phyloP scores from a whole-genome alignment of 306 rosid genomes.

The Hippophae tibetana region DNA sequence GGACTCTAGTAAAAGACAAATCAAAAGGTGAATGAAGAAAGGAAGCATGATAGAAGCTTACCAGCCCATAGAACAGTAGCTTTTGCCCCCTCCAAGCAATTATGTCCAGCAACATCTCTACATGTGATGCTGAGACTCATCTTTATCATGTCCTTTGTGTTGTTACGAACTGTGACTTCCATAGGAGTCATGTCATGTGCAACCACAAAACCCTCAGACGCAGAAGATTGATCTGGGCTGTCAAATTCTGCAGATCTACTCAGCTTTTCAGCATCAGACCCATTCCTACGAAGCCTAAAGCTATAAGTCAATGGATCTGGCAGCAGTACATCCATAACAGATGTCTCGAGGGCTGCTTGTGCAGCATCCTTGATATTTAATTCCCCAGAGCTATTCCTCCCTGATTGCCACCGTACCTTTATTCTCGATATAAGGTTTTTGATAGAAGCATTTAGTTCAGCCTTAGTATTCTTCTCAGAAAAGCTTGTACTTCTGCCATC shows the following conservation, averaged over 20 bases:
- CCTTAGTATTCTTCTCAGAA: slow-evolving; percentile 71
- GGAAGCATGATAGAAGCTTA: slow-evolving; percentile 22
- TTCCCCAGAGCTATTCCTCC: slow-evolving; percentile 79
- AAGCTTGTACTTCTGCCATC: slow-evolving; percentile 46
- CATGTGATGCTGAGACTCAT: slow-evolving; percentile 72
- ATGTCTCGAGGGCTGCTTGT: slow-evolving; percentile 82
- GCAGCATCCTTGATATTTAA: slow-evolving; percentile 84
- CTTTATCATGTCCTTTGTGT: slow-evolving; percentile 76
- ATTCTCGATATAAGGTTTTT: slow-evolving; percentile 84
- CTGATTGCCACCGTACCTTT: slow-evolving; percentile 85
- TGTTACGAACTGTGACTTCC: slow-evolving; percentile 87
- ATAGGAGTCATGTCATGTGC: slow-evolving; percentile 79
- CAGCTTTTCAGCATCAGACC: slow-evolving; percentile 25
- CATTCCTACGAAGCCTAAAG: slow-evolving; percentile 56
- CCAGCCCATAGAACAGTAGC: slow-evolving; percentile 90
- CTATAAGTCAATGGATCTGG: slow-evolving; percentile 94
- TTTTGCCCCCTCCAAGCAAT: slow-evolving; percentile 67
- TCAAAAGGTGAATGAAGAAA: background rate
- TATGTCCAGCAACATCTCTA: slow-evolving; percentile 94
- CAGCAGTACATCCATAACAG: slow-evolving; percentile 84
- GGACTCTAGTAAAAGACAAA: background rate
- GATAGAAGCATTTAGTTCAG: slow-evolving; percentile 85
- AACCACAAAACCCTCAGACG: slow-evolving; percentile 52
- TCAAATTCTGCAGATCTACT: slow-evolving; percentile 20
- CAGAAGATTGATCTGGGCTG: slow-evolving; percentile 21